Conservation (phyloP, 176 grass and related monocot species). For the Calamus simplicifolius region DNA sequence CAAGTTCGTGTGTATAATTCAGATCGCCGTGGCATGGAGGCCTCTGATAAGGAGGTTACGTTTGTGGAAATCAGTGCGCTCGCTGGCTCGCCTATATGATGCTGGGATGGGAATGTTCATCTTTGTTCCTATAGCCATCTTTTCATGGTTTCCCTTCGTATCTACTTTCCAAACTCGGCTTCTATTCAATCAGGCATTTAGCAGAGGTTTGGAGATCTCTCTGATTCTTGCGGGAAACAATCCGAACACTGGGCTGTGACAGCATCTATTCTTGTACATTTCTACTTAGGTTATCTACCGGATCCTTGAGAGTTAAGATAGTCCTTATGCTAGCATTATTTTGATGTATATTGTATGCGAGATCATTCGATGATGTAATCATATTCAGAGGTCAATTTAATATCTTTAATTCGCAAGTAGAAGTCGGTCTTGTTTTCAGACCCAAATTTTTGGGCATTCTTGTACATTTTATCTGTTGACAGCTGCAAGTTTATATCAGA, state of each 20-base stretch:
- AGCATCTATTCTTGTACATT: not conserved
- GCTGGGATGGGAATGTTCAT: constrained; percentile 68
- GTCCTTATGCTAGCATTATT: no score
- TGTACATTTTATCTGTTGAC: no score
- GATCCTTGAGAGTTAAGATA: no score
- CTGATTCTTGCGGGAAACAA: constrained; percentile 92
- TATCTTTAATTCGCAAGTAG: no score
- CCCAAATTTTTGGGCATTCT: no score
- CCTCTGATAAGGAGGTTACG: constrained; percentile 45
- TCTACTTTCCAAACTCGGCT: constrained; percentile 90
- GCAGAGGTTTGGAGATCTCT: constrained; percentile 93
- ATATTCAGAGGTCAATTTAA: no score
- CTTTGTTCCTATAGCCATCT: constrained; percentile 60
- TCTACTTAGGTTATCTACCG: no score
- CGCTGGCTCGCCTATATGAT: constrained; percentile 61
- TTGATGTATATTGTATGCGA: no score
- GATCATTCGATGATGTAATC: no score
- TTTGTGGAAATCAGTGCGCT: constrained; percentile 56
- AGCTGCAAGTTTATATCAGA: no score
- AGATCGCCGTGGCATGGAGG: constrained; percentile 81
- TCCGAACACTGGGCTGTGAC: constrained; percentile 44
- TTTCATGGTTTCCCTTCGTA: constrained; percentile 75
- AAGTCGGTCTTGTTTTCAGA: no score
- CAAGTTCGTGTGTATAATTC: not conserved
- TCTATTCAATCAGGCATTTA: constrained; percentile 91